Evolutionary conservation across 2,329 filamentous ascomycete species (phyloP), one percentile per base, ranked within the genome.

Genomic region (Lithohypha guttulata): DNA sequence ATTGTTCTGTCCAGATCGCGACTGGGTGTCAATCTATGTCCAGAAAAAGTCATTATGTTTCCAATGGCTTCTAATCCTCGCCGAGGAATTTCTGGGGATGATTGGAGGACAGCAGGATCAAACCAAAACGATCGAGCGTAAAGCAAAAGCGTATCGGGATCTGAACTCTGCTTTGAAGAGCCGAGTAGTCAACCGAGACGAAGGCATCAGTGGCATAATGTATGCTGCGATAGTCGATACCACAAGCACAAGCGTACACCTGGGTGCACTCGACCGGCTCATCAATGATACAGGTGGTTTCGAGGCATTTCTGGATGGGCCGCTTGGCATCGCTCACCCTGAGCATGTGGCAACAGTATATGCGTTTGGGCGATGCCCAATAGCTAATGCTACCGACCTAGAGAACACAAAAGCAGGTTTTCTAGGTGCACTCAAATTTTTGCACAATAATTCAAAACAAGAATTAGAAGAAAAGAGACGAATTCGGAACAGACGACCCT

Each of bases 171-270:
- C 31, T 15, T 22, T 39, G n/a, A 29, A 18, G 13, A 30, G 26
- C 9, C 14, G 19, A 19, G 13, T 14, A 10, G 26, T 31, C 17
- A 27, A 31, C 20, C 26, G 26, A 13, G 35, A 39, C 13, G 35
- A 39, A 30, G 35, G 26, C 18, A 39, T 39, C 26, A 30, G 35
- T 19, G 26, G 35, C 14, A 39, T 39, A 6, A 39, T 39, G 35
- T 39, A 22, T 30, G 35, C 35, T 14, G 35, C 26, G 2, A 31
- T 39, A 13, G 27, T 39, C 10, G 35, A 39, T 13, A 22, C 18
- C 10, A 19, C 15, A 4, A 26, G 19, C 11, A 39, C 35, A 3
- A 30, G 26, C 13, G 22, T 39, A 19, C 35, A 39, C 18, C 25
- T 39, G 35, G 11, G 9, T 26, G 35, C 35, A 13, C 26, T 39